Evolutionary conservation across 139 green algal species (phyloP).

Genomic region (Chlorokybus atmophyticus): DNA sequence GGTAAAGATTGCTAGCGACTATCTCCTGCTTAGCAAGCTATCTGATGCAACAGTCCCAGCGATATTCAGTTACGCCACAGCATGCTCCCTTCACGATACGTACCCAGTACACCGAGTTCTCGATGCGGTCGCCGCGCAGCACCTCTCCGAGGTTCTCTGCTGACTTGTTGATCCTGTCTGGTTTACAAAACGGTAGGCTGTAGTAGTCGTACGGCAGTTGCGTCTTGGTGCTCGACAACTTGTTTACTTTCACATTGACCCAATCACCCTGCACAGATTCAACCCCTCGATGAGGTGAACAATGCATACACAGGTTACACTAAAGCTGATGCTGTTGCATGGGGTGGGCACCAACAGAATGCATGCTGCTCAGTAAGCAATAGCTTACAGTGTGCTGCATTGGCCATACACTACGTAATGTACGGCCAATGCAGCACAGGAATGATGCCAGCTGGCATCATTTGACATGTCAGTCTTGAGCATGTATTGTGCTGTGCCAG

Average conservation of each 20-base stretch:
- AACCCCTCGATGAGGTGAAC: neutral
- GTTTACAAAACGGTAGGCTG: conserved; percentile 86
- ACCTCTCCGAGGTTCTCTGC: conserved; percentile 96
- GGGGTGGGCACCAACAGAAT: conserved; percentile 58
- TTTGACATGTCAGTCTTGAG: too few species aligned
- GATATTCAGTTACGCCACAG: too few species aligned
- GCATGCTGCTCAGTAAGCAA: too few species aligned
- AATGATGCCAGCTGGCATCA: conserved; percentile 5
- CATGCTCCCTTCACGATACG: too few species aligned
- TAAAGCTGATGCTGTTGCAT: neutral
- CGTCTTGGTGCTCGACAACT: conserved; percentile 81
- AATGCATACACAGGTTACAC: conserved; percentile 1
- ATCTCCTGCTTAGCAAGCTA: too few species aligned
- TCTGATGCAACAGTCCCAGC: too few species aligned
- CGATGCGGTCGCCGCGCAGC: conserved; percentile 90
- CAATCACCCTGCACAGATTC: conserved; percentile 54
- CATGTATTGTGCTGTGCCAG: too few species aligned
- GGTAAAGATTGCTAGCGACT: too few species aligned
- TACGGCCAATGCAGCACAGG: conserved; percentile 8
- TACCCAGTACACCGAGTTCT: conserved; percentile 81
- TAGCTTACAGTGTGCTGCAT: too few species aligned
- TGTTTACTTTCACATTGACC: conserved; percentile 88
- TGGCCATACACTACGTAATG: conserved; percentile 1
- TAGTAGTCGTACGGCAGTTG: conserved; percentile 97
- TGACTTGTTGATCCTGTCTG: conserved; percentile 69